Percentiles rank a stretch among this genome's conserved stretches.
Conservation (phyloP, 345 rosid genomes). For the Eutrema yunnanense region DNA sequence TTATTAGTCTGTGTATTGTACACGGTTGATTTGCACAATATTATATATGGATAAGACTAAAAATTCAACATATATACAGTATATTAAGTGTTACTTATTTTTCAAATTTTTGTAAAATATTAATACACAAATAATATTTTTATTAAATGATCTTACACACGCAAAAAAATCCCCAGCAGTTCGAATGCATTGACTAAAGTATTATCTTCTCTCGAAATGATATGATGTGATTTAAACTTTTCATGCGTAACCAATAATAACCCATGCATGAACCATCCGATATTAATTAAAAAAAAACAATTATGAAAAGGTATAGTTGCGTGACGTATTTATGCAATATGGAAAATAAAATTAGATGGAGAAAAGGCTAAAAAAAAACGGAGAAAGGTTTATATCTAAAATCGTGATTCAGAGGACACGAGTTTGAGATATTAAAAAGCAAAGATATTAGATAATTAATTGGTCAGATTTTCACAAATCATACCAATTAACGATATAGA, state of each 20-base stretch:
- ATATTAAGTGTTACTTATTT: too few species aligned
- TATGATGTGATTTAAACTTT: not conserved
- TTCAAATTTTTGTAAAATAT: too few species aligned
- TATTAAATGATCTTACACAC: too few species aligned
- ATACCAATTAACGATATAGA: not conserved
- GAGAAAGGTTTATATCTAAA: not conserved
- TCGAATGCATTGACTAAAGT: not conserved
- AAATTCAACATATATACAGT: too few species aligned
- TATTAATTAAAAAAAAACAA: not conserved
- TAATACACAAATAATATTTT: too few species aligned
- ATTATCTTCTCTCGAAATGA: not conserved
- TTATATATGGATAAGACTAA: too few species aligned
- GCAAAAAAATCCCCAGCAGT: too few species aligned
- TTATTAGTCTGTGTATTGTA: too few species aligned
- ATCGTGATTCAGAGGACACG: conserved; percentile 11
- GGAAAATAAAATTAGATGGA: not conserved
- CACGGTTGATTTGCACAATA: not conserved
- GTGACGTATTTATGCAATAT: conserved; percentile 20
- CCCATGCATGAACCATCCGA: conserved; percentile 2
- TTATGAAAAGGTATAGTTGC: conserved; percentile 8
- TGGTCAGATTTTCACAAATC: conserved; percentile 18
- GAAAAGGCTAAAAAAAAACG: not conserved
- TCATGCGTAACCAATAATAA: conserved; percentile 18
- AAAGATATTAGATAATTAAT: not conserved
- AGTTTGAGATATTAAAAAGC: conserved; percentile 11